Percentiles rank a stretch among this genome's conserved stretches.
Evolutionary conservation across 805 yeast genomes (phyloP).

Genomic region (Torulaspora quercuum): DNA sequence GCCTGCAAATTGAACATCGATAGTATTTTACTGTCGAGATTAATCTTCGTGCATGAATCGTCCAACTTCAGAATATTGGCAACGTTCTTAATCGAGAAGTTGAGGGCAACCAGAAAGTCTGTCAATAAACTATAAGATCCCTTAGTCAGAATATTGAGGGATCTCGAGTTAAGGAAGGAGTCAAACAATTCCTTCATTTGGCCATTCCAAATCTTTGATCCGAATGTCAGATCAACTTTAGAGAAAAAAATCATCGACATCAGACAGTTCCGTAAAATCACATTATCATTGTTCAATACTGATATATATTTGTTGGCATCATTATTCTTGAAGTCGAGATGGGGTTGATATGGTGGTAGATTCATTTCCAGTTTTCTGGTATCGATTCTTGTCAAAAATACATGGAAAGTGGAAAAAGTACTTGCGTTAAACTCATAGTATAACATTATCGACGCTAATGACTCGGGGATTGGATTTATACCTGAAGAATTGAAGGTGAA

Average conservation of each 20-base stretch:
- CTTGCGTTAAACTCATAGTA: constrained; percentile 32
- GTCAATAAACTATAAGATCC: constrained; percentile 31
- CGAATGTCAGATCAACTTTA: constrained; percentile 24
- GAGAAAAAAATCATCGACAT: constrained; percentile 32
- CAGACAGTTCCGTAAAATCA: constrained; percentile 29
- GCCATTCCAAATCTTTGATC: constrained; percentile 28
- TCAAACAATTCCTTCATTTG: constrained; percentile 23
- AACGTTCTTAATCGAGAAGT: constrained; percentile 35
- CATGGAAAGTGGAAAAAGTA: constrained; percentile 23
- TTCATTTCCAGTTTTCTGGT: constrained; percentile 30
- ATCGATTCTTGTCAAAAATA: constrained; percentile 31
- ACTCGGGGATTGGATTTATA: constrained; percentile 32
- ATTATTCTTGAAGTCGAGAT: constrained; percentile 1
- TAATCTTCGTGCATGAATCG: constrained; percentile 16
- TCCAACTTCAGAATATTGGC: constrained; percentile 22
- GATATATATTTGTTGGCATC: constrained; percentile 1
- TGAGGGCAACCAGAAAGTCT: constrained; percentile 34
- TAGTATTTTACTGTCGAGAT: constrained; percentile 22
- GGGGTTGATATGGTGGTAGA: constrained; percentile 12
- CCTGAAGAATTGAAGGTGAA: constrained; percentile 31
- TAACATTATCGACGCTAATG: constrained; percentile 26
- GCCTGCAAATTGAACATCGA: constrained; percentile 34
- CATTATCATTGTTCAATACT: constrained; percentile 24
- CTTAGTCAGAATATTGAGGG: constrained; percentile 25
- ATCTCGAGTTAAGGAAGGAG: constrained; percentile 24